These are phyloP conservation scores for Leptographium flavum DNA, from an alignment of 2,329 filamentous ascomycete species.

Conservation along the genomic window DNA sequence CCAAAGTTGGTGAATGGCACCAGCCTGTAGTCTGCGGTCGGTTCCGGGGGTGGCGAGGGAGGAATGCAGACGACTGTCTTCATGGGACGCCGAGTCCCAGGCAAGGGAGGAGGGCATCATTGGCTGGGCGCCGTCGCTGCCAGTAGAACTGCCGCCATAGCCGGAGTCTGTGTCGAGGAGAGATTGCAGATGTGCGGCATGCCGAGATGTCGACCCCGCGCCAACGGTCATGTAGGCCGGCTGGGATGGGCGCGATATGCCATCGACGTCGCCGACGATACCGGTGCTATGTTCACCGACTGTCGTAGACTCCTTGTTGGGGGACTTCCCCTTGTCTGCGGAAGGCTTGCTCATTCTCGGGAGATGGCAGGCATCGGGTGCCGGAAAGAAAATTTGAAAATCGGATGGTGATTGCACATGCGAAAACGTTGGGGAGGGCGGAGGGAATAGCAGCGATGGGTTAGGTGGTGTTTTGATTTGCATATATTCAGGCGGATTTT, in stretches of 20 bases:
- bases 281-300: constrained; percentile 11
- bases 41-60: constrained; percentile 31
- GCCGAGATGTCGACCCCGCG: constrained; percentile 64
- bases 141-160: constrained; percentile 68
- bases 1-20: constrained; percentile 81
- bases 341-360: constrained; percentile 45
- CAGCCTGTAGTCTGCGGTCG: constrained; percentile 56
- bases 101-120: constrained; percentile 19
- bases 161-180: constrained; percentile 81
- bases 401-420: not conserved
- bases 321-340: constrained; percentile 39
- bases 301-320: constrained; percentile 5
- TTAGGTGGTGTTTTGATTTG: not conserved
- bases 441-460: not conserved
- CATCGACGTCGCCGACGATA: constrained; percentile 12
- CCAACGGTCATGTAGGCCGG: constrained; percentile 72
- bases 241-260: constrained; percentile 4
- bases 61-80: constrained; percentile 28
- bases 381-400: not conserved
- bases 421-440: not conserved
- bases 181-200: constrained; percentile 65
- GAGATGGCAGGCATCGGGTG: not conserved
- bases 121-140: constrained; percentile 31
- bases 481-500: no score
- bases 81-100: constrained; percentile 30